phyloP scores from a whole-genome alignment of 1,139 yeast species.

The Hyphopichia wangnamkhiaoensis region DNA sequence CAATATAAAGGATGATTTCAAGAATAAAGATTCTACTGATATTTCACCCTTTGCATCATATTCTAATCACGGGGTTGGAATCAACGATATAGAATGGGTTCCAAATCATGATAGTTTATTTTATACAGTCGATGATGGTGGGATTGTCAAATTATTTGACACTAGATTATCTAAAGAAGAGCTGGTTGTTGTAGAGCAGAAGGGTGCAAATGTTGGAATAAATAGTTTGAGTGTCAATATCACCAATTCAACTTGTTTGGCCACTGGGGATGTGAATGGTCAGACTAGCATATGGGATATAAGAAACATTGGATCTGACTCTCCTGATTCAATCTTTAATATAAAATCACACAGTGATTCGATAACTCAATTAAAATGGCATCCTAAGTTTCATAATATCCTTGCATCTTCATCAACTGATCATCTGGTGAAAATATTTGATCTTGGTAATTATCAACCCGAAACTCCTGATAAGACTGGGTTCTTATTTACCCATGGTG shows the following conservation, averaged over 20 bases:
- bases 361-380: slow-evolving; percentile 78
- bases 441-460: slow-evolving; percentile 39
- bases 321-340: slow-evolving; percentile 13
- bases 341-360: slow-evolving; percentile 50
- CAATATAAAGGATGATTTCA: slow-evolving; percentile 30
- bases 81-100: slow-evolving; percentile 65
- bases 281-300: slow-evolving; percentile 67
- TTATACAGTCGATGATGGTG: slow-evolving; percentile 59
- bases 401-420: slow-evolving; percentile 78
- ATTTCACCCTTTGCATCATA: slow-evolving; percentile 7
- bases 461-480: slow-evolving; percentile 36
- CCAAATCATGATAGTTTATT: slow-evolving; percentile 59
- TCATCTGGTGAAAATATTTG: slow-evolving; percentile 70
- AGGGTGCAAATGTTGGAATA: slow-evolving; percentile 48
- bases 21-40: slow-evolving; percentile 11
- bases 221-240: slow-evolving; percentile 70
- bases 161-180: slow-evolving; percentile 29
- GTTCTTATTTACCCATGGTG: slow-evolving; percentile 76
- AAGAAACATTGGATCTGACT: slow-evolving; percentile 40
- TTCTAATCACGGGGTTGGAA: slow-evolving; percentile 33
- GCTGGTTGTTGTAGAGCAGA: slow-evolving; percentile 21
- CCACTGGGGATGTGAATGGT: slow-evolving; percentile 73
- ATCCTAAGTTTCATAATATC: slow-evolving; percentile 58
- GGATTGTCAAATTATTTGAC: slow-evolving; percentile 51
- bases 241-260: slow-evolving; percentile 50